Evolutionary conservation across 345 rosid genomes (phyloP).

Genomic region (Raphanus raphanistrum): DNA sequence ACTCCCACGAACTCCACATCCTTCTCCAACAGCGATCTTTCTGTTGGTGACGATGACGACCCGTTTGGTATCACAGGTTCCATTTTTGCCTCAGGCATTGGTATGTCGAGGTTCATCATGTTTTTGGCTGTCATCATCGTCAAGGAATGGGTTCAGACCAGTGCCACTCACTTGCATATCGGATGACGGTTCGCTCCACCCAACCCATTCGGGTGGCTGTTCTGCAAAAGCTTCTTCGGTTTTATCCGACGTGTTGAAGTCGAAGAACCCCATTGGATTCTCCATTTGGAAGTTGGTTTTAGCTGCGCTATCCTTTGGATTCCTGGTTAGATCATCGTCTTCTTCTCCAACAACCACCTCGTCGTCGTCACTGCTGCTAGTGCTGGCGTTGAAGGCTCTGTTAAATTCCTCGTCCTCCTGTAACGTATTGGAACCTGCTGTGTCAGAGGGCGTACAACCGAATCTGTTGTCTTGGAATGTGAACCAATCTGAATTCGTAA

Average conservation of each 20-base stretch:
- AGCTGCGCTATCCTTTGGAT: slow-evolving; percentile 31
- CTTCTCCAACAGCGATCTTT: slow-evolving; percentile 81
- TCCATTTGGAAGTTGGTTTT: slow-evolving; percentile 31
- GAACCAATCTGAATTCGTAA: slow-evolving; percentile 97
- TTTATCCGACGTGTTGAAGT: slow-evolving; percentile 48
- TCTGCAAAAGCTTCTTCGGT: slow-evolving; percentile 61
- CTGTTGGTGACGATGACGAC: slow-evolving; percentile 39
- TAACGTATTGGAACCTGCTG: slow-evolving; percentile 60
- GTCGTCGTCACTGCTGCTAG: slow-evolving; percentile 61
- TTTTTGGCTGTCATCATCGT: slow-evolving; percentile 43
- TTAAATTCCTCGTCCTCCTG: slow-evolving; percentile 64
- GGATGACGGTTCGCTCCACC: slow-evolving; percentile 68
- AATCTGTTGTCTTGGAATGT: slow-evolving; percentile 87
- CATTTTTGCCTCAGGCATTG: slow-evolving; percentile 37
- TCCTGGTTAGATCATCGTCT: slow-evolving; percentile 61
- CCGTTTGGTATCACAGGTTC: slow-evolving; percentile 46
- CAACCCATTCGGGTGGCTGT: slow-evolving; percentile 82
- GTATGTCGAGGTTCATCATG: slow-evolving; percentile 43
- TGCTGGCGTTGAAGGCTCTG: slow-evolving; percentile 41
- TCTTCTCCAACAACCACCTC: slow-evolving; percentile 98
- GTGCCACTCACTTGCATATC: slow-evolving; percentile 57
- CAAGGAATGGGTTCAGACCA: slow-evolving; percentile 76
- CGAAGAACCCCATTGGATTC: slow-evolving; percentile 38
- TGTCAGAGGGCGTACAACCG: slow-evolving; percentile 50
- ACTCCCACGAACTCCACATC: slow-evolving; percentile 97